Conservation (phyloP, 495 filamentous ascomycete species). For the Penicillium cinerascens region DNA sequence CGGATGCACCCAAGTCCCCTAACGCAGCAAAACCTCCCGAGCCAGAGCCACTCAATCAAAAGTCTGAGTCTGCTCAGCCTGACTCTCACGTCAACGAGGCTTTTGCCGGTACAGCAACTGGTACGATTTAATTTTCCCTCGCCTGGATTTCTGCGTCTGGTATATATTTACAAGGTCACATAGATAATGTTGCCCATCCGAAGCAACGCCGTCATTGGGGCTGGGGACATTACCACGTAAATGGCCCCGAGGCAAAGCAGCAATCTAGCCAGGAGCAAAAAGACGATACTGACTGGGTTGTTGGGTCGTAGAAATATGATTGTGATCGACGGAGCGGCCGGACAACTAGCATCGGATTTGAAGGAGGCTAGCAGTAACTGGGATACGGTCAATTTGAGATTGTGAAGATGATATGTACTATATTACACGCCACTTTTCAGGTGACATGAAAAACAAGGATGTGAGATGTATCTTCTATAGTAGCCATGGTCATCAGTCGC, state of each 20-base stretch:
- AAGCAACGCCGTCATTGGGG: constrained; percentile 7
- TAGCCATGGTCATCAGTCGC: too few relatives aligned
- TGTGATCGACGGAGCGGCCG: too few relatives aligned
- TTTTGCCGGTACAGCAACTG: constrained; percentile 1
- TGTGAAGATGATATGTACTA: background rate
- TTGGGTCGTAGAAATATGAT: background rate
- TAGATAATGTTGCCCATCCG: background rate
- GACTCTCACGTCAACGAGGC: constrained; percentile 5
- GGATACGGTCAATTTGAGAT: too few relatives aligned
- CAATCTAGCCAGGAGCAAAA: constrained; percentile 1
- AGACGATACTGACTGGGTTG: constrained; percentile 6
- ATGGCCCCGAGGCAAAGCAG: constrained; percentile 2
- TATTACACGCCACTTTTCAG: too few relatives aligned
- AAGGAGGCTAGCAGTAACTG: too few relatives aligned
- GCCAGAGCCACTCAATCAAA: background rate
- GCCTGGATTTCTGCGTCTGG: background rate
- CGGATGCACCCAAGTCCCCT: background rate
- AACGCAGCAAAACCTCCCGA: constrained; percentile 4
- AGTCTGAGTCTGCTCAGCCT: constrained; percentile 3
- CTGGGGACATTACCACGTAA: constrained; percentile 6
- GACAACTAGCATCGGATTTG: too few relatives aligned
- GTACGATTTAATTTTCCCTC: background rate
- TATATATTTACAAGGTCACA: constrained; percentile 1
- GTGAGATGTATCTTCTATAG: too few relatives aligned
- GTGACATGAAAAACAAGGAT: too few relatives aligned